Conservation (phyloP, 1,284 basidiomycete genomes). For the Marasmius sp. region DNA sequence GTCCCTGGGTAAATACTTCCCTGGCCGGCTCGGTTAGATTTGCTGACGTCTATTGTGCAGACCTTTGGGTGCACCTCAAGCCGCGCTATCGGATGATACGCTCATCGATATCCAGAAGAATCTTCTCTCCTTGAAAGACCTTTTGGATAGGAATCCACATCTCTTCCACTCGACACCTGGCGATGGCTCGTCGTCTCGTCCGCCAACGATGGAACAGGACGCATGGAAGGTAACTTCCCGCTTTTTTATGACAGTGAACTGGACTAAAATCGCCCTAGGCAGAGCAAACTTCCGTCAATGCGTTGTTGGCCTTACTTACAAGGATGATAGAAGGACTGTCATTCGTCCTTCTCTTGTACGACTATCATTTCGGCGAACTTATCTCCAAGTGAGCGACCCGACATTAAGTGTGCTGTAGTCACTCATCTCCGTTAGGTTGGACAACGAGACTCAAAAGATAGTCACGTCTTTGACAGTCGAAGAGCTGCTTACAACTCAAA, state of each 20-base stretch:
- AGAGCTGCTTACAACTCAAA: constrained; percentile 79
- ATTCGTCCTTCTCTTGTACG: constrained; percentile 89
- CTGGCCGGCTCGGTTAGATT: background rate
- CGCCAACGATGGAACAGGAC: constrained; percentile 68
- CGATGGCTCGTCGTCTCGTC: constrained; percentile 55
- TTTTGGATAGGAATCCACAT: constrained; percentile 77
- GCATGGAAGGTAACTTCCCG: constrained; percentile 69
- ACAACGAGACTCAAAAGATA: constrained; percentile 64
- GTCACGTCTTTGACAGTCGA: constrained; percentile 78
- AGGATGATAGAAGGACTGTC: constrained; percentile 91
- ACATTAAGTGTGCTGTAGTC: constrained; percentile 9
- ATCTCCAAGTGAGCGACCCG: constrained; percentile 64
- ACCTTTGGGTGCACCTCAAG: constrained; percentile 44
- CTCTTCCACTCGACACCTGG: constrained; percentile 76
- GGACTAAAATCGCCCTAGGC: constrained; percentile 40
- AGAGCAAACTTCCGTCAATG: constrained; percentile 79
- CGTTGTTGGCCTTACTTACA: constrained; percentile 72
- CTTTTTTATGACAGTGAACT: constrained; percentile 8
- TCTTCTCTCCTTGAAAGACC: constrained; percentile 72
- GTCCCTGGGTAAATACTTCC: constrained; percentile 48
- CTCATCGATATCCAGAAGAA: constrained; percentile 79
- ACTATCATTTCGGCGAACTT: constrained; percentile 88
- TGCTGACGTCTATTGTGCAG: constrained; percentile 27
- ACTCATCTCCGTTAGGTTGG: constrained; percentile 50
- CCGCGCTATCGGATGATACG: constrained; percentile 61